These are phyloP conservation scores for Sherardia arvensis DNA, from an alignment of 257 asterid genomes.

Conservation along the genomic window DNA sequence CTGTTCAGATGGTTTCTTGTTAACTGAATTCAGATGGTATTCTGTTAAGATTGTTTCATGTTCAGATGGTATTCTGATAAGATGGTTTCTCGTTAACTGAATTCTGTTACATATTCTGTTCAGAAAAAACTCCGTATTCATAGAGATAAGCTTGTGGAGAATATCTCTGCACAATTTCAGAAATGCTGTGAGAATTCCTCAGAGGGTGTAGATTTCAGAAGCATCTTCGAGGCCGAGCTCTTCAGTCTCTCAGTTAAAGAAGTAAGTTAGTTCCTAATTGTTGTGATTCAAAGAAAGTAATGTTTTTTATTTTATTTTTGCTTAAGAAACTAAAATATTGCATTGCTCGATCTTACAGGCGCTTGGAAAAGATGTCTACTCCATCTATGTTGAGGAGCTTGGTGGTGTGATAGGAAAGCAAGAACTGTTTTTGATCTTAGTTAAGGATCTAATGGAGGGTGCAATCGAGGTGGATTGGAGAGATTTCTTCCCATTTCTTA, in stretches of 20 bases:
- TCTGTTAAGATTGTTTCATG: no score
- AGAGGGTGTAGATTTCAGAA: conserved; percentile 54
- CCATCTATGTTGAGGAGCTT: conserved; percentile 54
- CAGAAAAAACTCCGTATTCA: conserved; percentile 65
- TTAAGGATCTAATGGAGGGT: conserved; percentile 69
- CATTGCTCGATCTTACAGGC: conserved; percentile 28
- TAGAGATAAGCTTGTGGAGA: conserved; percentile 48
- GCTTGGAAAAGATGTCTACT: conserved; percentile 54
- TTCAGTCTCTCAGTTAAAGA: conserved; percentile 62
- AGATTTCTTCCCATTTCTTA: conserved; percentile 75
- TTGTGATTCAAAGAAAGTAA: no score
- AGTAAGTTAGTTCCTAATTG: conserved; percentile 37
- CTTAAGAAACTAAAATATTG: neutral
- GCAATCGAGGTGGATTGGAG: conserved; percentile 97
- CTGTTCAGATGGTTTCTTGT: no score
- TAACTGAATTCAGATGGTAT: no score
- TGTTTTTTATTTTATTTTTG: no score
- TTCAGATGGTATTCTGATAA: no score
- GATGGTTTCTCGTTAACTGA: no score
- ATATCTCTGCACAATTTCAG: conserved; percentile 27
- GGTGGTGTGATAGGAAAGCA: conserved; percentile 39
- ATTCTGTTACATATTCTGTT: no score
- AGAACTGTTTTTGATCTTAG: conserved; percentile 51
- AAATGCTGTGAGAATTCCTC: conserved; percentile 36
- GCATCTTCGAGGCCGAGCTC: conserved; percentile 58